Evolutionary conservation across 306 rosid species (phyloP).

Genomic region (Myrica gale): DNA sequence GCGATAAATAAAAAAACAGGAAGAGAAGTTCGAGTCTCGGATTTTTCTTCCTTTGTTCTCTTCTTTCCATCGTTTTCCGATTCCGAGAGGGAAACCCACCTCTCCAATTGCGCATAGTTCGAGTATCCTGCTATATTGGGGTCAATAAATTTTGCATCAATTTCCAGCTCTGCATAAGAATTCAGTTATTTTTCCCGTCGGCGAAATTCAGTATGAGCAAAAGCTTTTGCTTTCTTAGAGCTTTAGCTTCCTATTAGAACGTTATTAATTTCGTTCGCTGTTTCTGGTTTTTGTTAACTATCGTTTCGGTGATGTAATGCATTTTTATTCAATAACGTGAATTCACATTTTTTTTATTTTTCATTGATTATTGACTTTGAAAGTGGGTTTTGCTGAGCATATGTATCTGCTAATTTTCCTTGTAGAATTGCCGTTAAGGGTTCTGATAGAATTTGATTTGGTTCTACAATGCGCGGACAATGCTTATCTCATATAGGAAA

Average conservation of each 20-base stretch:
- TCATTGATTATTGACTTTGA: neutral
- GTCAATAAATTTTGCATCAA: neutral
- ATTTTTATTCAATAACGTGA: neutral
- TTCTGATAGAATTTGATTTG: neutral
- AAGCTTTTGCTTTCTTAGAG: neutral
- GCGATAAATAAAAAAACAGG: neutral
- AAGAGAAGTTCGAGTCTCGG: neutral
- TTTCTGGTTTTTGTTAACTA: neutral
- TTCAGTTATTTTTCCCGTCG: neutral
- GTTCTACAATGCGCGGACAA: neutral
- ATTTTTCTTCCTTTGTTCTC: neutral
- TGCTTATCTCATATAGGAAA: neutral
- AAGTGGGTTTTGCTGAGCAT: neutral
- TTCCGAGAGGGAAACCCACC: neutral
- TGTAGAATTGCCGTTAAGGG: neutral
- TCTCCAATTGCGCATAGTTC: slow-evolving; percentile 1
- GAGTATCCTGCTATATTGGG: neutral
- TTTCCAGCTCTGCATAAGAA: neutral
- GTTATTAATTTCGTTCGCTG: neutral
- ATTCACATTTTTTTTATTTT: neutral
- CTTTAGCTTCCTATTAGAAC: neutral
- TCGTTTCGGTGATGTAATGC: neutral
- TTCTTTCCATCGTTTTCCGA: neutral
- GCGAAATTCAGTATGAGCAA: neutral
- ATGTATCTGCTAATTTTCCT: neutral